Percentiles rank a stretch among this genome's conserved stretches.
phyloP scores from a whole-genome alignment of 2,329 filamentous ascomycete genomes.

The Pseudocercospora fijiensis region DNA sequence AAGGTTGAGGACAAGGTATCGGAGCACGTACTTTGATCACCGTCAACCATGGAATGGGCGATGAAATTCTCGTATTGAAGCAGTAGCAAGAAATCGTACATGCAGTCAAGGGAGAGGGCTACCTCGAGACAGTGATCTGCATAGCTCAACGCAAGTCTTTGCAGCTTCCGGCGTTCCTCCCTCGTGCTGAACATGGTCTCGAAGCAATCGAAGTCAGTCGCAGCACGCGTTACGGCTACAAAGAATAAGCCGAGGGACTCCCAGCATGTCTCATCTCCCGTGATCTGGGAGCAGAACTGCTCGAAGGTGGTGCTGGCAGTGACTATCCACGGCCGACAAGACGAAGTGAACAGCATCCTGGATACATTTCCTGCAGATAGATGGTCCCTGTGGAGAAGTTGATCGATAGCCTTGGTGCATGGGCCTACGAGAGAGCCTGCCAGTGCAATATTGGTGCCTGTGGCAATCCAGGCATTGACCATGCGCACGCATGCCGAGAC shows the following conservation, averaged over 20 bases:
- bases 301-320: neutral
- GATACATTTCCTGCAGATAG: neutral
- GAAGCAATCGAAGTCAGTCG: slow-evolving; percentile 35
- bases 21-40: slow-evolving; percentile 45
- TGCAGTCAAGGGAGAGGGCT: slow-evolving; percentile 36
- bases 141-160: slow-evolving; percentile 13
- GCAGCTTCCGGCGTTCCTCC: slow-evolving; percentile 36
- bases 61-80: slow-evolving; percentile 52
- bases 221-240: slow-evolving; percentile 42
- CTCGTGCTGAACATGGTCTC: slow-evolving; percentile 34
- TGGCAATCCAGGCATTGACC: slow-evolving; percentile 30
- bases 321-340: slow-evolving; percentile 1
- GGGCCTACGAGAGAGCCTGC: slow-evolving; percentile 28
- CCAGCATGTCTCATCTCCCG: slow-evolving; percentile 37
- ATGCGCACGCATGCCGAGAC: slow-evolving; percentile 24
- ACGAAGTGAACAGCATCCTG: slow-evolving; percentile 4
- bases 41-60: slow-evolving; percentile 46
- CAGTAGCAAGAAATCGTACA: slow-evolving; percentile 49
- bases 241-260: slow-evolving; percentile 45
- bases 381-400: slow-evolving; percentile 10
- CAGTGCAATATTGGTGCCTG: slow-evolving; percentile 33
- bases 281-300: slow-evolving; percentile 10
- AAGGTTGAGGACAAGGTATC: slow-evolving; percentile 2
- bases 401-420: slow-evolving; percentile 29
- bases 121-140: slow-evolving; percentile 42